A percentile compares a stretch with the other conserved stretches of the same genome.
Conservation (phyloP, 208 protist species). For the Acanthamoeba triangularis region DNA sequence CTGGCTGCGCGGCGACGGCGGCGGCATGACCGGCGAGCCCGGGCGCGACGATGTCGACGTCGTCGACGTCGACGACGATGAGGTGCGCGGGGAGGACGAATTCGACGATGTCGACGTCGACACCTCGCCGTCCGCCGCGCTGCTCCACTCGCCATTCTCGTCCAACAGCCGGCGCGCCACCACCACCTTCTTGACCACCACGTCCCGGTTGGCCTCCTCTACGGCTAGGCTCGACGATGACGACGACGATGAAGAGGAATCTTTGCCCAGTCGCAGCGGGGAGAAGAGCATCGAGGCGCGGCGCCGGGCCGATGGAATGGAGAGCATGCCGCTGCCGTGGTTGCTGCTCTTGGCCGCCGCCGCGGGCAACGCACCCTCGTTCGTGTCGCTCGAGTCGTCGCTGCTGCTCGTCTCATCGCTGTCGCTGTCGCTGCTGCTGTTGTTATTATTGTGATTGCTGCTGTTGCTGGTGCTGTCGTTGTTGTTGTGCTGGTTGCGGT, state of each 20-base stretch:
- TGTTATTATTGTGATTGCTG: background rate
- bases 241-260: background rate
- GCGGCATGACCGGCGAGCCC: background rate
- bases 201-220: background rate
- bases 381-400: conserved; percentile 21
- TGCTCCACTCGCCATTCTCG: no score
- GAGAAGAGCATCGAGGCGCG: conserved; percentile 6
- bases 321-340: background rate
- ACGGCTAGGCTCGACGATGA: background rate
- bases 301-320: background rate
- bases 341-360: background rate
- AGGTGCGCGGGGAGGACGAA: no score
- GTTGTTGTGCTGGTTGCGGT: background rate
- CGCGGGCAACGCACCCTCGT: background rate
- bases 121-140: background rate
- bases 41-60: background rate
- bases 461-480: background rate
- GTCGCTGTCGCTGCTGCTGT: background rate
- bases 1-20: background rate
- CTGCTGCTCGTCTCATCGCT: background rate
- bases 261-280: conserved; percentile 12
- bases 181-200: background rate
- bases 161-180: no score
- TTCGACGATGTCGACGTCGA: background rate
- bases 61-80: background rate